phyloP scores from a whole-genome alignment of 352 stramenopile species.

The Pythium grandisporangium region DNA sequence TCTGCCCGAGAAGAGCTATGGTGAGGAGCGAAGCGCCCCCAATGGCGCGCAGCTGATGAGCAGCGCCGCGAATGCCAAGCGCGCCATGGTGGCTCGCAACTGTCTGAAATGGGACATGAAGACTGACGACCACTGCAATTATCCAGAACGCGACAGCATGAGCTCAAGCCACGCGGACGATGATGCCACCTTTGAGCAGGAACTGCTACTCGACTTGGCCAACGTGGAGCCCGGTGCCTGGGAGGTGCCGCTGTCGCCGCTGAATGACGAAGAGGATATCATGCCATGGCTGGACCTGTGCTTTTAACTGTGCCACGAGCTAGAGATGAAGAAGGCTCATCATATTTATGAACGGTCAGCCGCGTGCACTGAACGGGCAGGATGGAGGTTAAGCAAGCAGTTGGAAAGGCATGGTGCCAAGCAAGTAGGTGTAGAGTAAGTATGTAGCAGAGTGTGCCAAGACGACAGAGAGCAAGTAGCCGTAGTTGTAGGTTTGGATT shows the following conservation, averaged over 20 bases:
- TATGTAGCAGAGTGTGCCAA: no score
- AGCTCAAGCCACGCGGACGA: conserved; percentile 17
- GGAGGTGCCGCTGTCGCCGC: conserved; percentile 71
- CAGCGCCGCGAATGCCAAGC: conserved; percentile 27
- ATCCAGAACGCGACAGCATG: conserved; percentile 10
- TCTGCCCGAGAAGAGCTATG: conserved; percentile 13
- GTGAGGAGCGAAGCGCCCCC: neutral
- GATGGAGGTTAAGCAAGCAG: no score
- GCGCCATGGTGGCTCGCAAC: conserved; percentile 52
- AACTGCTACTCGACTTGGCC: conserved; percentile 61
- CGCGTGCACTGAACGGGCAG: no score
- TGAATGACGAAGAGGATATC: conserved; percentile 79
- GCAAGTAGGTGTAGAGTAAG: no score
- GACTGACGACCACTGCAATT: conserved; percentile 10
- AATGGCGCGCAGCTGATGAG: neutral
- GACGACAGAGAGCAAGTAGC: no score
- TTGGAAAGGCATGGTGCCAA: no score
- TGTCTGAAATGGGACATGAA: conserved; percentile 55
- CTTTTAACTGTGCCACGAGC: conserved; percentile 27
- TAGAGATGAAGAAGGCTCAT: neutral
- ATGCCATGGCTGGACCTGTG: conserved; percentile 80
- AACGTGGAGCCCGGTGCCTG: conserved; percentile 68
- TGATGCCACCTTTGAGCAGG: conserved; percentile 43
- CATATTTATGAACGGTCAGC: conserved; percentile 5
- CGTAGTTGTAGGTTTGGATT: no score